Conservation (phyloP, 2,329 filamentous ascomycete genomes). For the Colletotrichum somersetense region DNA sequence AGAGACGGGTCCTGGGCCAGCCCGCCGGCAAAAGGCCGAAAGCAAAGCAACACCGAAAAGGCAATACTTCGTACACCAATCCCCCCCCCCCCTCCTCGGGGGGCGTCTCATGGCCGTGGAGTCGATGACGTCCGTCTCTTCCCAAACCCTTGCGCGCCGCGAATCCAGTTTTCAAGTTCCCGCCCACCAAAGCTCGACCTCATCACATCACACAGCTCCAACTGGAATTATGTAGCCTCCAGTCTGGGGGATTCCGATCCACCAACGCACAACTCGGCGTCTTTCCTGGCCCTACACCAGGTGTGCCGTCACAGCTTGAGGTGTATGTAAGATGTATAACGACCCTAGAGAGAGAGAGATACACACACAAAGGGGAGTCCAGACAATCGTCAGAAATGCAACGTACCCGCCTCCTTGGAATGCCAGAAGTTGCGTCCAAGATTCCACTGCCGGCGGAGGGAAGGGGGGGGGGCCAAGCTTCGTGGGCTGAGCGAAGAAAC, state of each 20-base stretch:
- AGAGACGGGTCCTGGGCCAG: background rate
- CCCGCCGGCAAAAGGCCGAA: constrained; percentile 38
- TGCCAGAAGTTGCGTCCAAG: background rate
- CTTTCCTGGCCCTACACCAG: constrained; percentile 6
- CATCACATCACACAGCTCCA: background rate
- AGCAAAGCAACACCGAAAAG: constrained; percentile 16
- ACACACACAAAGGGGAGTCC: no score
- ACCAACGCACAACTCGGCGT: background rate
- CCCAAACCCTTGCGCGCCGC: constrained; percentile 7
- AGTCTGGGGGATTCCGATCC: background rate
- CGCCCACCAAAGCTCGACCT: background rate
- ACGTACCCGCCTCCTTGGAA: constrained; percentile 26
- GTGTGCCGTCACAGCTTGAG: no score
- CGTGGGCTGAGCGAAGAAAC: background rate
- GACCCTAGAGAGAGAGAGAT: constrained; percentile 4
- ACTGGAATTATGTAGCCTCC: constrained; percentile 22
- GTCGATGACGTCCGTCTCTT: constrained; percentile 32
- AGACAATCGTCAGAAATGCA: constrained; percentile 30
- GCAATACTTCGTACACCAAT: background rate
- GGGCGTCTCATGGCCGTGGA: constrained; percentile 36
- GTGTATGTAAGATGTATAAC: background rate
- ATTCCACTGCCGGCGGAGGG: constrained; percentile 18
- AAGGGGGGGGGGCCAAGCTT: no score
- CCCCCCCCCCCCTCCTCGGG: background rate
- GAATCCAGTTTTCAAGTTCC: background rate